phyloP scores from a whole-genome alignment of 2,329 filamentous ascomycete genomes.

The Pezicula radicicola region DNA sequence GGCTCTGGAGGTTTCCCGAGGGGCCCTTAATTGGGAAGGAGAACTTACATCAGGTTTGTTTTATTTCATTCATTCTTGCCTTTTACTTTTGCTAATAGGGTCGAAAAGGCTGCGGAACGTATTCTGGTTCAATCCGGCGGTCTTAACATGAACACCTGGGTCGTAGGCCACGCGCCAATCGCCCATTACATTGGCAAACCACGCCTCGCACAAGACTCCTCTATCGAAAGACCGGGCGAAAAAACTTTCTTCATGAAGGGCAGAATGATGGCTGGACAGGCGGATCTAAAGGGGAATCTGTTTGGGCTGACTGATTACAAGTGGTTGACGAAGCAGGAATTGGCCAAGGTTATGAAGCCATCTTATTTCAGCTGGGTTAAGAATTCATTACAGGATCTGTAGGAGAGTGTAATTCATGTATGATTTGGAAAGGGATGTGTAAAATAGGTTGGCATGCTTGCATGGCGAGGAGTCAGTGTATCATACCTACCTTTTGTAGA shows the following conservation, averaged over 20 bases:
- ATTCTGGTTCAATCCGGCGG: slow-evolving; percentile 76
- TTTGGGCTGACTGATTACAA: slow-evolving; percentile 78
- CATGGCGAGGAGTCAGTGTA: too few species aligned
- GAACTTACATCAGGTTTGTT: slow-evolving; percentile 76
- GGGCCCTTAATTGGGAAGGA: slow-evolving; percentile 68
- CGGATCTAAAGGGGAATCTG: slow-evolving; percentile 68
- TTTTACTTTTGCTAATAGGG: slow-evolving; percentile 1
- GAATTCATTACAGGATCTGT: slow-evolving; percentile 83
- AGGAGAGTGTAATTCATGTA: slow-evolving; percentile 17
- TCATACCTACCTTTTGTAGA: too few species aligned
- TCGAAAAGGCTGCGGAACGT: slow-evolving; percentile 73
- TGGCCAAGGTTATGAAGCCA: slow-evolving; percentile 61
- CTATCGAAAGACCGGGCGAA: slow-evolving; percentile 52
- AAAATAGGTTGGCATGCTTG: too few species aligned
- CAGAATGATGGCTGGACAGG: slow-evolving; percentile 96
- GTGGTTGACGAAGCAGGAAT: slow-evolving; percentile 90
- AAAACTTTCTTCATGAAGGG: slow-evolving; percentile 97
- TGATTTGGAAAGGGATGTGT: too few species aligned
- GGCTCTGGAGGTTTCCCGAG: slow-evolving; percentile 78
- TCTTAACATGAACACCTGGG: slow-evolving; percentile 98
- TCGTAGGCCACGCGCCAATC: slow-evolving; percentile 86
- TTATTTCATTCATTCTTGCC: background rate
- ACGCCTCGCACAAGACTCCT: slow-evolving; percentile 38
- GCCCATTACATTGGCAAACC: slow-evolving; percentile 69
- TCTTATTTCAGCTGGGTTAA: slow-evolving; percentile 73